Base-by-base conservation (phyloP, 2,329 filamentous ascomycete genomes). In the Stagonosporopsis chrysanthemi region DNA sequence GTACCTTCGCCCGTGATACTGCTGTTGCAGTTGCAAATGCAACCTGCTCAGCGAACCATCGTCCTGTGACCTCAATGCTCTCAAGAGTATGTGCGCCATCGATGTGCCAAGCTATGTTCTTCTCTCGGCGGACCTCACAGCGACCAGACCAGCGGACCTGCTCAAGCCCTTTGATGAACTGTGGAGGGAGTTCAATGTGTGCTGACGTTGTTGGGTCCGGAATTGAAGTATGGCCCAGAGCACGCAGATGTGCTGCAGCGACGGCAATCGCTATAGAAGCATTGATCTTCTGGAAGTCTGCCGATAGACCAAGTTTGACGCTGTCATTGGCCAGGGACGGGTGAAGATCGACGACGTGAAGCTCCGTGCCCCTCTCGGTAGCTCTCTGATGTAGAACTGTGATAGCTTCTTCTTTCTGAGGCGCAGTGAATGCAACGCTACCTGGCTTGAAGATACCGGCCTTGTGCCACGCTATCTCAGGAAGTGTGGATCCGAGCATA, bases 391-490 rank as follows among this genome's bases (percentile, higher is more conserved):
- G 73, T 19, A 90, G 71, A 0, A 89, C 86, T 6, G 79, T 71
- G 54, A 86, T 76, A 1, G 86, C 86, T 19, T 76, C 76, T 3
- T 80, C 75, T 29, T 80, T 77, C 62, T 90, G 87, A 0, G 81
- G 80, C 2, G 84, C 84, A 0, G 88, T 88, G 59, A 90, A 90
- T 2, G 84, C 86, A 23, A 83, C 82, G 4, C 83, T 83, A 0
- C 84, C 86, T 0, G 76, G 48, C 75, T 96, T 97, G 73, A 96
- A 89, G 41, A 97, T 90, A 1, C 93, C 93, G 6, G 88, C 89
- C 76, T 97, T 97, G 74, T 97, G 91, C 93, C 92, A 97, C 3
- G 92, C 88, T 63, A 97, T 97, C 69, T 91, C 82, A 54, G 90
- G 88, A 47, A 94, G 84, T 0, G 91, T 93, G 35, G 84, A 82